phyloP scores from a whole-genome alignment of 805 yeast species.

The Cyberlindnera petersonii region DNA sequence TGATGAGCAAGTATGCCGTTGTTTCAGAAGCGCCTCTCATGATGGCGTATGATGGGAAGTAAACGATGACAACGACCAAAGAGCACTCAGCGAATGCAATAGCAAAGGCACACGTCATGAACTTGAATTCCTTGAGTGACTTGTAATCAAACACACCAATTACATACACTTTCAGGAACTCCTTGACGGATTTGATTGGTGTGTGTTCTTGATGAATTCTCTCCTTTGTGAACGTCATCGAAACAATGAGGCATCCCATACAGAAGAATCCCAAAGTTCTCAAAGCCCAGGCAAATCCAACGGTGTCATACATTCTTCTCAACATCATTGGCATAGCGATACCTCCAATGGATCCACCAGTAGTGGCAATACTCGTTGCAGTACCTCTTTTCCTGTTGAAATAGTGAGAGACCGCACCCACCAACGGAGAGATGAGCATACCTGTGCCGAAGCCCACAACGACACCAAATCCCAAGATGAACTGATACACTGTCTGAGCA shows the following conservation, averaged over 20 bases:
- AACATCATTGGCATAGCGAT: conserved; percentile 45
- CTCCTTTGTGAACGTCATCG: conserved; percentile 31
- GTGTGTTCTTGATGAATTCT: conserved; percentile 26
- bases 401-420: conserved; percentile 44
- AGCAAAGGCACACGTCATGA: conserved; percentile 40
- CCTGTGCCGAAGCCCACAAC: conserved; percentile 44
- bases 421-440: conserved; percentile 39
- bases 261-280: conserved; percentile 45
- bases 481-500: conserved; percentile 43
- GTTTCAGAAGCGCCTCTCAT: conserved; percentile 39
- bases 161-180: conserved; percentile 18
- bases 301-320: conserved; percentile 34
- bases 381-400: conserved; percentile 40
- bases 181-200: conserved; percentile 11
- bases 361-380: conserved; percentile 43
- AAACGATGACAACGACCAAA: conserved; percentile 43
- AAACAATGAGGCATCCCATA: conserved; percentile 22
- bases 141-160: conserved; percentile 29
- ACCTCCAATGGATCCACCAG: conserved; percentile 53
- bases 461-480: conserved; percentile 49
- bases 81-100: conserved; percentile 46
- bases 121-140: conserved; percentile 43
- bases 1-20: conserved; percentile 42
- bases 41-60: conserved; percentile 48
- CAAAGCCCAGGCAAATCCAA: conserved; percentile 54